These are phyloP conservation scores for Penicillium sp. DNA, from an alignment of 2,329 filamentous ascomycete genomes.

Conservation along the genomic window DNA sequence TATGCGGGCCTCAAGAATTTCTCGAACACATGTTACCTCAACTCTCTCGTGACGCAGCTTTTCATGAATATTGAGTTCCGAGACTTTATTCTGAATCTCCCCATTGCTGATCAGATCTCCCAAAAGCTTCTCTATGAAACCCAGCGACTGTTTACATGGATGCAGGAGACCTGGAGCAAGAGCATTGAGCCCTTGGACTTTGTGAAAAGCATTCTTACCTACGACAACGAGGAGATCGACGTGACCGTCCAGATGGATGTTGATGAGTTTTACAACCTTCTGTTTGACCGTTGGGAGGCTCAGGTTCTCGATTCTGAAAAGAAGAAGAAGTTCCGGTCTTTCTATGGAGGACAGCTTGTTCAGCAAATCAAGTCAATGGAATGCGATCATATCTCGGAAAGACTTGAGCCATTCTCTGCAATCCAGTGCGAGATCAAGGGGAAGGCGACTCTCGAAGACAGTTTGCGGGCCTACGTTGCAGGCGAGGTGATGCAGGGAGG, in stretches of 20 bases:
- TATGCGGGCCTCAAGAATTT: constrained; percentile 90
- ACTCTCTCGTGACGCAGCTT: constrained; percentile 88
- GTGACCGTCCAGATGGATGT: constrained; percentile 94
- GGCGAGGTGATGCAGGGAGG: constrained; percentile 94
- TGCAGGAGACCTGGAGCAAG: constrained; percentile 79
- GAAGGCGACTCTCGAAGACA: constrained; percentile 78
- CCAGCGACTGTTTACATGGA: constrained; percentile 75
- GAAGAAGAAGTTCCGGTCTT: constrained; percentile 72
- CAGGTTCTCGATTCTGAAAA: constrained; percentile 68
- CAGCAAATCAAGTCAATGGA: constrained; percentile 96
- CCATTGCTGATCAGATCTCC: constrained; percentile 54
- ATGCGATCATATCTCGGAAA: constrained; percentile 89
- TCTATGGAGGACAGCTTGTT: constrained; percentile 88
- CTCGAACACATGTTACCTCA: constrained; percentile 95
- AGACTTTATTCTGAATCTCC: constrained; percentile 72
- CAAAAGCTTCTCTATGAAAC: constrained; percentile 74
- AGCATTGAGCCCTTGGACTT: constrained; percentile 71
- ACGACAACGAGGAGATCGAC: constrained; percentile 80
- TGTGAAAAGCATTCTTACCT: constrained; percentile 74
- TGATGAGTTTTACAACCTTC: constrained; percentile 92
- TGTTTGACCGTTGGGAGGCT: constrained; percentile 87
- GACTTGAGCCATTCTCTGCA: constrained; percentile 85
- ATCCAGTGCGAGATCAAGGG: constrained; percentile 97
- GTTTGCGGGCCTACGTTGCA: constrained; percentile 90
- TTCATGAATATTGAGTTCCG: constrained; percentile 94